Evolutionary conservation across 139 green algal genomes (phyloP).

Genomic region (Auxenochlorella pyrenoidosa): DNA sequence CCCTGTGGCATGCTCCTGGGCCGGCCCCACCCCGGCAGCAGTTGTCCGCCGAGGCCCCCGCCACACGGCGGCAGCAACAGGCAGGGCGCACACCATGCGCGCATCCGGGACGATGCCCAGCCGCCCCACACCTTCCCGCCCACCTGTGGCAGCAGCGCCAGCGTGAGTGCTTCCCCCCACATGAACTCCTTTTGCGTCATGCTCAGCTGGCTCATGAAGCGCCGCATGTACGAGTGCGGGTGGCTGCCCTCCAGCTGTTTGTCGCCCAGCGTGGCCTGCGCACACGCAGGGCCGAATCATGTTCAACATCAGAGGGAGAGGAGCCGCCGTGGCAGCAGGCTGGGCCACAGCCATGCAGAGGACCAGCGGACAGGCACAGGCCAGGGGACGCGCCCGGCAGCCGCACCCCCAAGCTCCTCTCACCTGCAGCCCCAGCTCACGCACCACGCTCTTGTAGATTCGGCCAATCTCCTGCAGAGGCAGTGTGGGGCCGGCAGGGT

Average conservation of each 20-base stretch:
- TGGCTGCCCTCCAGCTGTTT: slow-evolving; percentile 51
- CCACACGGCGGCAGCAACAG: too few species aligned
- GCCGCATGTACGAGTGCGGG: slow-evolving; percentile 55
- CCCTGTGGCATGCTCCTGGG: too few species aligned
- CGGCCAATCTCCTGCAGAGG: slow-evolving; percentile 61
- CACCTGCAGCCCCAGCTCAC: slow-evolving; percentile 61
- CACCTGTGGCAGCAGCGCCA: slow-evolving; percentile 45
- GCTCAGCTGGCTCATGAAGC: slow-evolving; percentile 59
- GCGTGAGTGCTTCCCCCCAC: slow-evolving; percentile 33
- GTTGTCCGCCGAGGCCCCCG: too few species aligned
- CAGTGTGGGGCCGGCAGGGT: background rate
- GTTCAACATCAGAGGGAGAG: too few species aligned
- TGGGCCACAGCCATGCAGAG: too few species aligned
- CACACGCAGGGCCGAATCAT: background rate
- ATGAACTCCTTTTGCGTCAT: slow-evolving; percentile 46
- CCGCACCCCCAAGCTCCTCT: background rate
- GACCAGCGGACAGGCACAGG: too few species aligned
- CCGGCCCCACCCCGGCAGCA: too few species aligned
- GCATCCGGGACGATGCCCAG: too few species aligned
- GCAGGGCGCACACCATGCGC: too few species aligned
- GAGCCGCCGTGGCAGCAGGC: too few species aligned
- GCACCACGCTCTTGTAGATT: slow-evolving; percentile 71
- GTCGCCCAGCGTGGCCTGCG: slow-evolving; percentile 47
- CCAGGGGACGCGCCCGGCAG: too few species aligned
- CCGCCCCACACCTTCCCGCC: background rate